Base-by-base conservation (phyloP, 1,284 basidiomycete genomes). In the Trichosporon sp. region DNA sequence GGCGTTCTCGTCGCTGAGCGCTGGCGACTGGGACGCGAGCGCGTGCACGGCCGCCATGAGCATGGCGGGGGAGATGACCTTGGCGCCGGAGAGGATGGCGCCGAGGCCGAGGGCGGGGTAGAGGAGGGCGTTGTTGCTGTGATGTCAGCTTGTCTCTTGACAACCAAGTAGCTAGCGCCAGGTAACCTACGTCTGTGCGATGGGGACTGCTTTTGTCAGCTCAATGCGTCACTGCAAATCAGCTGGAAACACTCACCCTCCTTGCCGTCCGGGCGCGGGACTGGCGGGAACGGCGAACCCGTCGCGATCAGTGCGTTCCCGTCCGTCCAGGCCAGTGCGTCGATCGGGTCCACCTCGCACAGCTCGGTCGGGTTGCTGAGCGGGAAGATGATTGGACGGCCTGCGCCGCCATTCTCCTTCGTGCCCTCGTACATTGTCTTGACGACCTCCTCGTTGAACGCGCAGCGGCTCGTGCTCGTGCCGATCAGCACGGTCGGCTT, bases 21-120 rank as follows among this genome's bases (percentile, higher is more conserved):
- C 89, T 1, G 91, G 91, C 0, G 90, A 86, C 56, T 92, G 86
- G 13, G 85, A 81, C 0, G 91, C 89, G 54, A 93, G 86, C 14
- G 82, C 82, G 65, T 81, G 73, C 27, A 81, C 80, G 34, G 88
- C 90, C 6, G 89, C 89, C 69, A 91, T 87, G 73, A 92, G 86
- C 80, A 81, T 81, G 14, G 82, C 84, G 73, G 89, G 87, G 5
- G 88, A 88, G 70, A 92, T 83, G 4, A 80, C 80, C 11, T 85
- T 82, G 3, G 88, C 86, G 68, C 86, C 81, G 10, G 86, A 81
- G 23, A 90, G 79, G 68, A 92, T 86, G 37, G 81, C 79, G 37
- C 90, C 90, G 62, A 90, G 86, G 9, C 89, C 90, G 34, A 92
- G 84, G 25, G 89, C 89, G 2, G 90, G 90, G 76, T 90, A 91